These are phyloP conservation scores for Durio zibethinus DNA, from an alignment of 345 rosid species.

Conservation along the genomic window DNA sequence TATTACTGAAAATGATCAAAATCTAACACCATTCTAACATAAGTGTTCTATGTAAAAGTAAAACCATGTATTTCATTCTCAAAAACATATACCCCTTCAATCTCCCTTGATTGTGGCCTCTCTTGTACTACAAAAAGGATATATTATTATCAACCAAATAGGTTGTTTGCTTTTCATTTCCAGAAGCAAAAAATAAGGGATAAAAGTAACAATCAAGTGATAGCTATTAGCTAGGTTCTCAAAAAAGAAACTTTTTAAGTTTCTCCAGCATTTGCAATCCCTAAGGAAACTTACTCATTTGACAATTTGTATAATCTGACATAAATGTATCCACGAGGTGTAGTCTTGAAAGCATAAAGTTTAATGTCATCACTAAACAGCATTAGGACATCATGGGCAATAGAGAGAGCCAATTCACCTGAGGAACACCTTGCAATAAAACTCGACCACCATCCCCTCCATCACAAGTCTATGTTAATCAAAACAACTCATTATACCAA, in stretches of 20 bases:
- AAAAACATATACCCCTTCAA: no score
- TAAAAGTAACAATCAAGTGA: background rate
- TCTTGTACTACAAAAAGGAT: no score
- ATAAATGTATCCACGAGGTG: constrained; percentile 74
- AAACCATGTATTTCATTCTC: background rate
- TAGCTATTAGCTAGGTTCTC: background rate
- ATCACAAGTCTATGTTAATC: constrained; percentile 54
- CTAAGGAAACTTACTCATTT: constrained; percentile 41
- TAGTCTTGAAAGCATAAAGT: constrained; percentile 72
- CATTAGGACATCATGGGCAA: constrained; percentile 52
- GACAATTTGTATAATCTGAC: constrained; percentile 77
- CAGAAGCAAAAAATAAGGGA: background rate
- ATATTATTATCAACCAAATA: background rate
- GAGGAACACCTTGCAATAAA: constrained; percentile 57
- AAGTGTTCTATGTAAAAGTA: background rate
- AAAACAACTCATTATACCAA: background rate
- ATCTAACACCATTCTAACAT: background rate
- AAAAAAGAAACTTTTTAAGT: background rate
- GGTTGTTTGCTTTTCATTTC: background rate
- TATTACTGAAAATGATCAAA: background rate
- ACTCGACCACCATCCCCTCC: constrained; percentile 94
- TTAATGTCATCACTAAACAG: constrained; percentile 48
- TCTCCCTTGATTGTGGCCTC: no score
- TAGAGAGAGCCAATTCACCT: constrained; percentile 66
- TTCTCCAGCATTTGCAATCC: background rate